Evolutionary conservation across 2,329 filamentous ascomycete genomes (phyloP).

Genomic region (Fusarium sp.): DNA sequence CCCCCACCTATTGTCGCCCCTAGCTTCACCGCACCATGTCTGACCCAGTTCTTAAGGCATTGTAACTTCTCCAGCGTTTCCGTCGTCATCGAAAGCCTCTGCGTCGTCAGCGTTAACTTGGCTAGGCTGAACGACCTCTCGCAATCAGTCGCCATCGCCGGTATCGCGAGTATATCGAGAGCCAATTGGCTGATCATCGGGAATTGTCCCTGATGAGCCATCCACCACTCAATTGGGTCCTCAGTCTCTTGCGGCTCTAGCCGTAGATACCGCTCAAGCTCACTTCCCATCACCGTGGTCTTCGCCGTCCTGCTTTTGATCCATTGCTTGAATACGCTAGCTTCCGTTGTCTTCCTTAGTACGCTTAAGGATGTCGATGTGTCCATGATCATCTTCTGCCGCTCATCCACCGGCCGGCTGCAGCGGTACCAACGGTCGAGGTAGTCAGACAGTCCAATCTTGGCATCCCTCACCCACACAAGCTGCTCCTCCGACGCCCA

Average conservation of each 20-base stretch:
- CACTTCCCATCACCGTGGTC: background rate
- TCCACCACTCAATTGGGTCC: conserved; percentile 9
- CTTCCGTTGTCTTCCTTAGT: background rate
- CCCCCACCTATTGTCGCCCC: too few species aligned
- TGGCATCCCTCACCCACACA: background rate
- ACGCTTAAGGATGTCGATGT: background rate
- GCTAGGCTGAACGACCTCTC: too few species aligned
- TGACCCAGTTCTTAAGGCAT: too few species aligned
- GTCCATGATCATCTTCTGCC: background rate
- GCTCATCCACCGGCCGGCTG: background rate
- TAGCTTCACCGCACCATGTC: too few species aligned
- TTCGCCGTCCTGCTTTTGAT: background rate
- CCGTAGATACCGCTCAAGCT: background rate
- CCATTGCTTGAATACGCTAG: background rate
- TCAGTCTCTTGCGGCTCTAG: conserved; percentile 4
- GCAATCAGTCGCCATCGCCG: background rate
- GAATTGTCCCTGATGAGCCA: background rate
- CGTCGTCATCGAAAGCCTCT: too few species aligned
- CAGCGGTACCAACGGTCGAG: background rate
- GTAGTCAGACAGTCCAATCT: background rate
- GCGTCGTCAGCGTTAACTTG: too few species aligned
- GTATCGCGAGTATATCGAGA: conserved; percentile 2
- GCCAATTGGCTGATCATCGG: background rate
- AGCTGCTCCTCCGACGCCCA: background rate
- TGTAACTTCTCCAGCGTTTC: too few species aligned